These are phyloP conservation scores for Oenanthe javanica DNA, from an alignment of 140 eudicot species.

Conservation along the genomic window DNA sequence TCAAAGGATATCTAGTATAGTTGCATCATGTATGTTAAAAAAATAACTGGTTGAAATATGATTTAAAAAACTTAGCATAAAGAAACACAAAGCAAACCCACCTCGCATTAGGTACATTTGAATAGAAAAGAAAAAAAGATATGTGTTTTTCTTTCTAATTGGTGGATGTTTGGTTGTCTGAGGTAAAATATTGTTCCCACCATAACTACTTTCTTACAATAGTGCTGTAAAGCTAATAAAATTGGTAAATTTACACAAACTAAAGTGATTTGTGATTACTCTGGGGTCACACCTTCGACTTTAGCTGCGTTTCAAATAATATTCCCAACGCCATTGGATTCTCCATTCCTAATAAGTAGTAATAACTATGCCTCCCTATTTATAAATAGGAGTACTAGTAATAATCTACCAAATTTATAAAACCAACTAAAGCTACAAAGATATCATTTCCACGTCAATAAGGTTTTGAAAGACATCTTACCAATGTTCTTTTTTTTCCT, in stretches of 20 bases:
- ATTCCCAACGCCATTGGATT: neutral
- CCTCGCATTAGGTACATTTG: neutral
- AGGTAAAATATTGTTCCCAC: neutral
- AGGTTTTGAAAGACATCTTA: neutral
- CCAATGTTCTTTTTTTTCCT: neutral
- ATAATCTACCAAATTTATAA: neutral
- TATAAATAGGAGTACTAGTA: neutral
- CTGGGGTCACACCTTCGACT: constrained; percentile 2
- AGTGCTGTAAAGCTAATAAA: neutral
- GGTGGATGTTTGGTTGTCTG: neutral
- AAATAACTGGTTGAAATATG: neutral
- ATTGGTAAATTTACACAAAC: neutral
- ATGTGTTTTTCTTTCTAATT: neutral
- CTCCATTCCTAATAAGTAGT: neutral
- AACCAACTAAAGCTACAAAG: neutral
- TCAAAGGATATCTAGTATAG: neutral
- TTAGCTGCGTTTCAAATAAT: neutral
- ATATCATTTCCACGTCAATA: neutral
- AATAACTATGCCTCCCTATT: neutral
- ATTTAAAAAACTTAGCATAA: neutral
- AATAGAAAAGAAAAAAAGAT: neutral
- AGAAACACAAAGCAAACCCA: neutral
- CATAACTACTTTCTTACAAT: neutral
- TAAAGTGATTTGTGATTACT: constrained; percentile 1
- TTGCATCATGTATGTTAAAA: neutral